Evolutionary conservation across 164 flowering plant genomes (phyloP).

Genomic region (Amborella trichopoda): DNA sequence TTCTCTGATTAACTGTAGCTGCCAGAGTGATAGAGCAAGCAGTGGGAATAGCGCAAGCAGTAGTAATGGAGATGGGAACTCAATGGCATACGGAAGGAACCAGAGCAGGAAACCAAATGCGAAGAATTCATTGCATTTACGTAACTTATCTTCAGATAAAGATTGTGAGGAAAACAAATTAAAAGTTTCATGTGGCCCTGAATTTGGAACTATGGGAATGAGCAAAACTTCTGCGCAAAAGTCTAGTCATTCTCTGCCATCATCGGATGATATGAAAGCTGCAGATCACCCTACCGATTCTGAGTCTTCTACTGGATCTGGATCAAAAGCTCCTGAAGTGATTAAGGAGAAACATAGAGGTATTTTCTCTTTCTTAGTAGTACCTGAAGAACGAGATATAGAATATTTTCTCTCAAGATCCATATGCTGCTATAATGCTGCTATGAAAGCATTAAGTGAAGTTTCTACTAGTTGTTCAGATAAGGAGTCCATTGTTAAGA

Average conservation of each 20-base stretch:
- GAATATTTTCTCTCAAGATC: conserved; percentile 51
- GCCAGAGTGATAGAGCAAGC: conserved; percentile 85
- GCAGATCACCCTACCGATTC: conserved; percentile 7
- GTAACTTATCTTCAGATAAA: conserved; percentile 12
- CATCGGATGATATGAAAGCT: too few species aligned
- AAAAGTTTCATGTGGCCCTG: not conserved
- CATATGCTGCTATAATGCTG: conserved; percentile 63
- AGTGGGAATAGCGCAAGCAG: conserved; percentile 97
- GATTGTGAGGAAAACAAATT: conserved; percentile 1
- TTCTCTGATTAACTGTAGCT: conserved; percentile 88
- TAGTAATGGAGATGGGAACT: conserved; percentile 29
- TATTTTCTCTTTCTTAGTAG: conserved; percentile 58
- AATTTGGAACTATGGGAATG: too few species aligned
- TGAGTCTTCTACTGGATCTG: conserved; percentile 8
- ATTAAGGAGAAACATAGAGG: conserved; percentile 57
- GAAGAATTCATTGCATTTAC: conserved; percentile 17
- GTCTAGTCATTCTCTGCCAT: too few species aligned
- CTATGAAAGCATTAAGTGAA: conserved; percentile 43
- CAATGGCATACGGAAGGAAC: conserved; percentile 38
- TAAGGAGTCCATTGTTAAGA: conserved; percentile 46
- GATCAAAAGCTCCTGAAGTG: conserved; percentile 12
- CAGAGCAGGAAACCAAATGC: conserved; percentile 29
- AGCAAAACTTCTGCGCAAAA: too few species aligned
- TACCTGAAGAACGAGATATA: conserved; percentile 32
- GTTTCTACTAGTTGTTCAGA: conserved; percentile 39